These are phyloP conservation scores for Trichoderma harzianum DNA, from an alignment of 2,329 filamentous ascomycete species.

Conservation along the genomic window DNA sequence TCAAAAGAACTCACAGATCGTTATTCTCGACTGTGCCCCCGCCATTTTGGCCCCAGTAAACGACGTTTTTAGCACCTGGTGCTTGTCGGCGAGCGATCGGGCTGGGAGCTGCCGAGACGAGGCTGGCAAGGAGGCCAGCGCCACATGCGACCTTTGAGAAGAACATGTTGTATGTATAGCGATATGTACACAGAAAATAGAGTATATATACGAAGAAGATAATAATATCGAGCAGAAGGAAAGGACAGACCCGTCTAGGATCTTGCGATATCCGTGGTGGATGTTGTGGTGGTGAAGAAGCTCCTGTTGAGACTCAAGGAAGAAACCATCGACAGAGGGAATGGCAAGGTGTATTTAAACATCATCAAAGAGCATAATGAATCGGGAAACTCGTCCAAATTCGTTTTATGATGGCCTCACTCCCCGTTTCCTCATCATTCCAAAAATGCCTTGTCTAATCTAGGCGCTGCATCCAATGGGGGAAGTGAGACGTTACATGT, in stretches of 20 bases:
- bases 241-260: constrained; percentile 11
- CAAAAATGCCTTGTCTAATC: neutral
- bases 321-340: neutral
- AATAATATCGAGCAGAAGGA: neutral
- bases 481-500: constrained; percentile 14
- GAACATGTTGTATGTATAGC: constrained; percentile 14
- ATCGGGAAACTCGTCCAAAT: neutral
- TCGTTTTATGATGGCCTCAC: neutral
- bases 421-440: neutral
- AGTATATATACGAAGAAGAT: constrained; percentile 13
- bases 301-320: neutral
- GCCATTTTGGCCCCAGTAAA: constrained; percentile 28
- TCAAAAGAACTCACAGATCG: constrained; percentile 25
- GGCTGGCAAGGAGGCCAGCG: constrained; percentile 11
- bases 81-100: constrained; percentile 13
- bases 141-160: neutral
- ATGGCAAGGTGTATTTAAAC: neutral
- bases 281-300: neutral
- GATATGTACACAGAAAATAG: neutral
- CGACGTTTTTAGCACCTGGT: constrained; percentile 30
- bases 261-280: neutral
- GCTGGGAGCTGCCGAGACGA: constrained; percentile 17
- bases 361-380: neutral
- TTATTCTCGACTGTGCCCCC: constrained; percentile 33
- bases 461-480: constrained; percentile 1